phyloP scores from a whole-genome alignment of 2,329 filamentous ascomycete genomes.

The Fonsecaea multimorphosa region DNA sequence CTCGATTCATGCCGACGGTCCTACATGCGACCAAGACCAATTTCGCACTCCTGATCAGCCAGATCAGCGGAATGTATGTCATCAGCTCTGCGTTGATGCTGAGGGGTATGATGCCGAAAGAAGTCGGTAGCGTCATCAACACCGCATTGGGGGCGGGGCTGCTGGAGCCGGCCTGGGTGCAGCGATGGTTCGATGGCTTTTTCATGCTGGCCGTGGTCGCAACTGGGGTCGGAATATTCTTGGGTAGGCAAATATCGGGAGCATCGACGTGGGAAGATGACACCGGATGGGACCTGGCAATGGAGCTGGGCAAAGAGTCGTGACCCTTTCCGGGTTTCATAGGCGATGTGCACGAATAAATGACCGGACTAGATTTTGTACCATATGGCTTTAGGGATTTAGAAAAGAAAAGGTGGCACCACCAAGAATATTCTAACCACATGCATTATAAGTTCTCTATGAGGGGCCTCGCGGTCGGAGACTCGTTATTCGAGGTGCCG shows the following conservation, averaged over 20 bases:
- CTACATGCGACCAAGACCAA: slow-evolving; percentile 77
- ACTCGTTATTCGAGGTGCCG: neutral
- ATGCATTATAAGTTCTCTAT: neutral
- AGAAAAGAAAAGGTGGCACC: neutral
- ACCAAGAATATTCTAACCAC: neutral
- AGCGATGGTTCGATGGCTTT: slow-evolving; percentile 88
- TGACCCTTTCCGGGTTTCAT: slow-evolving; percentile 5
- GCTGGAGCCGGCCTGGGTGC: slow-evolving; percentile 73
- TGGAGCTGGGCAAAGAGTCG: slow-evolving; percentile 75
- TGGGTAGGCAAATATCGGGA: slow-evolving; percentile 67
- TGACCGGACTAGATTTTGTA: neutral
- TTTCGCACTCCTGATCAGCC: slow-evolving; percentile 77
- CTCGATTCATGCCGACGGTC: slow-evolving; percentile 74
- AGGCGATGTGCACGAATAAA: neutral
- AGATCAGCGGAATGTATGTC: slow-evolving; percentile 84
- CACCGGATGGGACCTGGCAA: slow-evolving; percentile 63
- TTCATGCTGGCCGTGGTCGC: slow-evolving; percentile 72
- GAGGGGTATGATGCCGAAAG: slow-evolving; percentile 75
- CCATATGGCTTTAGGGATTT: neutral
- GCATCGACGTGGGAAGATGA: slow-evolving; percentile 62
- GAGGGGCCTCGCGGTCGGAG: neutral
- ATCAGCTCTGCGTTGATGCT: slow-evolving; percentile 79
- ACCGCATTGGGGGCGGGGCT: slow-evolving; percentile 75
- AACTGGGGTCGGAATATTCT: slow-evolving; percentile 74
- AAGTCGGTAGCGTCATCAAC: slow-evolving; percentile 77